A percentile compares a stretch with the other conserved stretches of the same genome.
These are phyloP conservation scores for Pleurotus salmoneostramineus DNA, from an alignment of 768 basidiomycete species.

Conservation along the genomic window DNA sequence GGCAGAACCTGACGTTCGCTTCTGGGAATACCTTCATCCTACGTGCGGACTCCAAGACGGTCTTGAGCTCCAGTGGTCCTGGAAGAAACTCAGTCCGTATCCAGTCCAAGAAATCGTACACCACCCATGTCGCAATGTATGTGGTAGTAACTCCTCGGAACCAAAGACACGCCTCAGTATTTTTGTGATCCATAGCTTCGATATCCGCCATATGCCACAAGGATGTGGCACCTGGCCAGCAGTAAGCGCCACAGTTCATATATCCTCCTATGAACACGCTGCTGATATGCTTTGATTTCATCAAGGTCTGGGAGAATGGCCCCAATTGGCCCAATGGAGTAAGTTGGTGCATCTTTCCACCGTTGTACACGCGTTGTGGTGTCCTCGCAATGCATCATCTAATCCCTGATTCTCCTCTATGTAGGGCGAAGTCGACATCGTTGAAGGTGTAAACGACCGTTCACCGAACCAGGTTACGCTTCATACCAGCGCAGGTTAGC, in stretches of 20 bases:
- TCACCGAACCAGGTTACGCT: conserved; percentile 48
- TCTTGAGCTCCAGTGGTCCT: conserved; percentile 34
- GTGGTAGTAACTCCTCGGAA: conserved; percentile 7
- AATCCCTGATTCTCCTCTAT: not conserved
- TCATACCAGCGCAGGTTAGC: conserved; percentile 46
- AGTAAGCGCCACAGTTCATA: conserved; percentile 18
- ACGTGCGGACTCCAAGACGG: conserved; percentile 39
- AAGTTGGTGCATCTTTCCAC: not conserved
- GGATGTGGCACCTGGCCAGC: conserved; percentile 55
- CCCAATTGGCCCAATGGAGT: conserved; percentile 30
- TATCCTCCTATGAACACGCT: conserved; percentile 17
- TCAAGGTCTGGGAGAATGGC: conserved; percentile 19
- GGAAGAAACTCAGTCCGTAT: conserved; percentile 46
- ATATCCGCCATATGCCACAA: conserved; percentile 50
- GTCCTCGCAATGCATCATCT: no score
- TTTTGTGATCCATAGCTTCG: conserved; percentile 12
- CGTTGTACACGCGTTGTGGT: no score
- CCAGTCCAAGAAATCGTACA: conserved; percentile 29
- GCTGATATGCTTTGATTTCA: not conserved
- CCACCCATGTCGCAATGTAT: conserved; percentile 31
- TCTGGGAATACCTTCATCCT: conserved; percentile 39
- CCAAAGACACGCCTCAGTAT: not conserved
- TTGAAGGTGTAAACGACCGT: conserved; percentile 58
- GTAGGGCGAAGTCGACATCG: conserved; percentile 45
- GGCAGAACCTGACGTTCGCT: conserved; percentile 43